Base-by-base conservation (phyloP, 768 basidiomycete species). In the Lepiota venenata region DNA sequence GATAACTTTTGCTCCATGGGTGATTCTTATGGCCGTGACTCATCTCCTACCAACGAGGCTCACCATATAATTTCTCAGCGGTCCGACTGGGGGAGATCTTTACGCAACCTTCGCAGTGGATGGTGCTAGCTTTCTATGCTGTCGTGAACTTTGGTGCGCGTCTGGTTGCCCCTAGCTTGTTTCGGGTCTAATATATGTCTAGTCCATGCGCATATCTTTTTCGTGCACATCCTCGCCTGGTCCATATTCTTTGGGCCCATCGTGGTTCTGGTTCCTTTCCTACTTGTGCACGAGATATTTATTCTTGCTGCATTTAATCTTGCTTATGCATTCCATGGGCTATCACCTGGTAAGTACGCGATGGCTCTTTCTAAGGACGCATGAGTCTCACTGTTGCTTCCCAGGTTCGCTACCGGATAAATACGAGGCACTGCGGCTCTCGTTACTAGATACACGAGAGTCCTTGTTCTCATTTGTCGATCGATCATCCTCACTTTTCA, bases 241-340 rank as follows among this genome's bases (percentile, higher is more conserved):
- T 62, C 71, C 4, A 67, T 74, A 47, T 77, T 77, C 59, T 73
- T 75, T 32, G 75, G 75, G 11, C 75, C 75, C 21, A 54, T 66
- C 40, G 63, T 75, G 32, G 56, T 71, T 14, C 41, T 70, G 40
- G 46, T 73, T 11, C 59, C 59, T 8, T 57, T 58, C 42, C 49
- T 60, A 3, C 38, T 60, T 11, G 16, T 58, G 10, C 56, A 58
- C 22, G 59, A 60, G 36, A 46, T 60, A 6, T 32, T 52, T 14
- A 53, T 60, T 16, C 32, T 60, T 37, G 9, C 52, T 12, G 21
- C 50, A 6, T 69, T 73, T 51, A 63, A 73, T 44, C 38, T 69
- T 15, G 67, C 64, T 37, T 72, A 70, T 57, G 4, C 69, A n/a
- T 57, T 65, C 39, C 75, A 77, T 56, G 75, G 75, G 4, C 29